A percentile compares a stretch with the other conserved stretches of the same genome.
phyloP scores from a whole-genome alignment of 1,139 yeast genomes.

The Saccharomyces hybrid region DNA sequence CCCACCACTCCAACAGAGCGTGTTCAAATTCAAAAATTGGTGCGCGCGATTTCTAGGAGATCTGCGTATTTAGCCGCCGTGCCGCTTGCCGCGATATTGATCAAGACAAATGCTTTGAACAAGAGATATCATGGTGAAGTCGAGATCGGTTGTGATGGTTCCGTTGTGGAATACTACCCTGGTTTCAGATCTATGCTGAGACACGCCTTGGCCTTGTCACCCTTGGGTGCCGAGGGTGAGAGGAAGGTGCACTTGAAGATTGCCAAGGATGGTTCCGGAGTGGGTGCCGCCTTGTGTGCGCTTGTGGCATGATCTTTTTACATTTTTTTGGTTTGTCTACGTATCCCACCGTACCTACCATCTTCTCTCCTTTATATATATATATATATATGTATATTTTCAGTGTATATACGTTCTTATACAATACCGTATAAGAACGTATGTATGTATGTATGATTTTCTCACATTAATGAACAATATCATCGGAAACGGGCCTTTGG shows the following conservation, averaged over 20 bases:
- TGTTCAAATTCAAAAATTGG: conserved; percentile 56
- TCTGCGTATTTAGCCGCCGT: conserved; percentile 83
- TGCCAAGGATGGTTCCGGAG: conserved; percentile 93
- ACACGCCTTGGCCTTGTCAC: conserved; percentile 62
- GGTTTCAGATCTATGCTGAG: conserved; percentile 70
- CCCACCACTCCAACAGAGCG: conserved; percentile 67
- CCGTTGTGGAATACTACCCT: conserved; percentile 87
- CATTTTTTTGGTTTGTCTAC: not conserved
- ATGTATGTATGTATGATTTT: not conserved
- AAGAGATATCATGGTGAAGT: conserved; percentile 55
- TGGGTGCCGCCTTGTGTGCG: conserved; percentile 94
- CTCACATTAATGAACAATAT: not conserved
- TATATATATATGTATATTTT: not conserved
- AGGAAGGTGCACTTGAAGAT: conserved; percentile 66
- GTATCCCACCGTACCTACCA: too few relatives aligned
- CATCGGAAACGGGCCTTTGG: not conserved
- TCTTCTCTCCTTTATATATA: not conserved
- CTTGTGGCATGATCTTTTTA: conserved; percentile 21
- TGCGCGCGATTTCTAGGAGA: conserved; percentile 72
- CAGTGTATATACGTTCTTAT: too few relatives aligned
- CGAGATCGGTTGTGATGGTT: conserved; percentile 92
- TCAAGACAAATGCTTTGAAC: conserved; percentile 48
- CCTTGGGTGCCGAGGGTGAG: conserved; percentile 62
- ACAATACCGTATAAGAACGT: not conserved
- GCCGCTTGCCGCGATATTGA: conserved; percentile 73